Conservation (phyloP, 805 yeast species). For the Metschnikowia henanensis region DNA sequence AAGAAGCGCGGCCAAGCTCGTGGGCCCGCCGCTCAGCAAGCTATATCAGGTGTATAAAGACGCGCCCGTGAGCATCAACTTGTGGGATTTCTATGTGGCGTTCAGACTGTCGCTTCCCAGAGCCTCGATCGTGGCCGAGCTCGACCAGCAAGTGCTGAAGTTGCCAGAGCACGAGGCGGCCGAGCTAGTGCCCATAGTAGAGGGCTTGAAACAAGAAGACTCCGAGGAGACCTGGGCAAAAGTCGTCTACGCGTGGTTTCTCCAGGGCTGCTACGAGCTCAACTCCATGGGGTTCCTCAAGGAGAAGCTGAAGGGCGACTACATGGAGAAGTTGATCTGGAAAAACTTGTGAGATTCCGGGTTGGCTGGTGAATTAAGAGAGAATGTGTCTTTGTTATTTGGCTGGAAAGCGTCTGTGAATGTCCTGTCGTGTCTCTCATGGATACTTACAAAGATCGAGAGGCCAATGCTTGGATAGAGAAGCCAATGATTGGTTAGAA, state of each 20-base stretch:
- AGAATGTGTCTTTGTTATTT: no score
- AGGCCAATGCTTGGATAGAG: no score
- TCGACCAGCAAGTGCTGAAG: constrained; percentile 4
- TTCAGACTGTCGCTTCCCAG: constrained; percentile 51
- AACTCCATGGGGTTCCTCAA: constrained; percentile 67
- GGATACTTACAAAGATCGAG: no score
- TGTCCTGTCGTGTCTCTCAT: no score
- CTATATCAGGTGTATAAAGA: constrained; percentile 75
- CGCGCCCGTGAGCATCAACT: constrained; percentile 67
- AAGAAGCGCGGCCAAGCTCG: constrained; percentile 7
- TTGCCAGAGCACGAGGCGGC: not conserved
- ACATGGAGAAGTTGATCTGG: constrained; percentile 72
- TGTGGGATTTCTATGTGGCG: constrained; percentile 64
- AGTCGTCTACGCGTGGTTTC: constrained; percentile 66
- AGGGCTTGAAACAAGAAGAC: not conserved
- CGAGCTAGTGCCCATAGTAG: constrained; percentile 1
- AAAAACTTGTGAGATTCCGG: constrained; percentile 54
- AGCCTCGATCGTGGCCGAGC: constrained; percentile 22
- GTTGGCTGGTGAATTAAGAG: no score
- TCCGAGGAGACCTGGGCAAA: constrained; percentile 57
- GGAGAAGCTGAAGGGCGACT: constrained; percentile 61
- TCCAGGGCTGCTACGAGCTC: constrained; percentile 72
- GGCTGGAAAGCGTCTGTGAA: no score
- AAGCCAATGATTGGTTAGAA: no score
- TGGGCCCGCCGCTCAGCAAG: constrained; percentile 27